Percentiles rank a stretch among this genome's conserved stretches.
Conservation (phyloP, 805 yeast genomes). For the Torulaspora maleeae region DNA sequence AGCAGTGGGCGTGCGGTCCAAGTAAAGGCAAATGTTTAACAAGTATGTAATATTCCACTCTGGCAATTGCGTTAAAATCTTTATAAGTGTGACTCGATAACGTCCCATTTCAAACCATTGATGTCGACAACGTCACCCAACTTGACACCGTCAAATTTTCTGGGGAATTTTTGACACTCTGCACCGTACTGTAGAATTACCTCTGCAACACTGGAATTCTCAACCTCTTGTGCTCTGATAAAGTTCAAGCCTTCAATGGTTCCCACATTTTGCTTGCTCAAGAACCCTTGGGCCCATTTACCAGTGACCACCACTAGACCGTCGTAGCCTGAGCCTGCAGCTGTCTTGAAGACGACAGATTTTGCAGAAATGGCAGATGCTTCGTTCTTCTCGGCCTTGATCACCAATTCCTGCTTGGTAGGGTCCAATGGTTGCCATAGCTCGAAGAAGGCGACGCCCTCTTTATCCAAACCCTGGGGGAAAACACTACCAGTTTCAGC, state of each 20-base stretch:
- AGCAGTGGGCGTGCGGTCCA: no score
- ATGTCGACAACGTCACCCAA: constrained; percentile 23
- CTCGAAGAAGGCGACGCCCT: constrained; percentile 31
- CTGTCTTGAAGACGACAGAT: constrained; percentile 25
- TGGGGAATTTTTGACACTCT: constrained; percentile 29
- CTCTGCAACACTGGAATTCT: constrained; percentile 13
- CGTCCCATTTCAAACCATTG: constrained; percentile 30
- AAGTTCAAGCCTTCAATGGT: constrained; percentile 26
- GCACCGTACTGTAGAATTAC: constrained; percentile 25
- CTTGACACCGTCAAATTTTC: constrained; percentile 19
- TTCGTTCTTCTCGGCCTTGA: constrained; percentile 10
- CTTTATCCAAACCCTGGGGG: constrained; percentile 30
- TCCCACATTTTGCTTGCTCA: constrained; percentile 23
- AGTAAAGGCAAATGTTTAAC: no score
- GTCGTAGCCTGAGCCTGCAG: constrained; percentile 23
- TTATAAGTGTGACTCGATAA: constrained; percentile 26
- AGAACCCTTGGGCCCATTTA: constrained; percentile 34
- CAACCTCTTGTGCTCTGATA: constrained; percentile 26
- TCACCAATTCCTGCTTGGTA: constrained; percentile 20
- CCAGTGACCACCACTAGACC: constrained; percentile 34
- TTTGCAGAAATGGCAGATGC: constrained; percentile 15
- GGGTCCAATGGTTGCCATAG: constrained; percentile 37
- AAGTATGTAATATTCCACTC: background rate
- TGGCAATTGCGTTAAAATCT: background rate
- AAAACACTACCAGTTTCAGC: constrained; percentile 33